Evolutionary conservation across 169 alveolate genomes (phyloP).

Genomic region (Plasmodium vivax): DNA sequence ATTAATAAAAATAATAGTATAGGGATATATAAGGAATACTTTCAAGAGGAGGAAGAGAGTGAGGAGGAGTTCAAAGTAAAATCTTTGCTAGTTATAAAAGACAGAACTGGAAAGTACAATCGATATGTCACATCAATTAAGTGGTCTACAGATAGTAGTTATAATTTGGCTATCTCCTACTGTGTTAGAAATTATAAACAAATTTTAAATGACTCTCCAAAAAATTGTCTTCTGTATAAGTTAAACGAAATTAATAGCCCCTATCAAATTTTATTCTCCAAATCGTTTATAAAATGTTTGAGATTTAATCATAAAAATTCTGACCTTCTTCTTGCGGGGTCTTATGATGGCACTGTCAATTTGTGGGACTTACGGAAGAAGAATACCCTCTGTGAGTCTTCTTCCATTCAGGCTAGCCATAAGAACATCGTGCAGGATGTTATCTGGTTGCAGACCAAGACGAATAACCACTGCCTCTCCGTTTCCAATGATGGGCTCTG

Average conservation of each 20-base stretch:
- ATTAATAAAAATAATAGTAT: constrained; percentile 71
- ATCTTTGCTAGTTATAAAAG: constrained; percentile 62
- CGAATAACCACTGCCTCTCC: constrained; percentile 59
- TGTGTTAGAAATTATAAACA: constrained; percentile 62
- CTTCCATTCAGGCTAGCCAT: constrained; percentile 51
- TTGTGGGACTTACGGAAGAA: constrained; percentile 72
- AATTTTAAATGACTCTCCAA: constrained; percentile 35
- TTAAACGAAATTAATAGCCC: constrained; percentile 53
- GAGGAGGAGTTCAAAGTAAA: constrained; percentile 61
- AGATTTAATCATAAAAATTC: constrained; percentile 71
- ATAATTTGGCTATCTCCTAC: constrained; percentile 57
- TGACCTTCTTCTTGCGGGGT: constrained; percentile 56
- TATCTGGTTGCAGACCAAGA: constrained; percentile 67
- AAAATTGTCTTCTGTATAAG: constrained; percentile 54
- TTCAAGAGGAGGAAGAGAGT: constrained; percentile 23
- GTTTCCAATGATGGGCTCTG: constrained; percentile 67
- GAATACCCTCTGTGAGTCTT: constrained; percentile 55
- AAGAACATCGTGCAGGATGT: constrained; percentile 53
- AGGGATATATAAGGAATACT: constrained; percentile 58
- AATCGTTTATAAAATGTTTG: constrained; percentile 60
- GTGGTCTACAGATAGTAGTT: constrained; percentile 58
- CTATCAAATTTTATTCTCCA: constrained; percentile 53
- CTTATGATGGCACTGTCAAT: constrained; percentile 60
- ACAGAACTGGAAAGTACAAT: constrained; percentile 7
- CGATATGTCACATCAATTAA: constrained; percentile 58